Base-by-base conservation (phyloP, 176 grass and related monocot genomes). In the Hordeum marinum region DNA sequence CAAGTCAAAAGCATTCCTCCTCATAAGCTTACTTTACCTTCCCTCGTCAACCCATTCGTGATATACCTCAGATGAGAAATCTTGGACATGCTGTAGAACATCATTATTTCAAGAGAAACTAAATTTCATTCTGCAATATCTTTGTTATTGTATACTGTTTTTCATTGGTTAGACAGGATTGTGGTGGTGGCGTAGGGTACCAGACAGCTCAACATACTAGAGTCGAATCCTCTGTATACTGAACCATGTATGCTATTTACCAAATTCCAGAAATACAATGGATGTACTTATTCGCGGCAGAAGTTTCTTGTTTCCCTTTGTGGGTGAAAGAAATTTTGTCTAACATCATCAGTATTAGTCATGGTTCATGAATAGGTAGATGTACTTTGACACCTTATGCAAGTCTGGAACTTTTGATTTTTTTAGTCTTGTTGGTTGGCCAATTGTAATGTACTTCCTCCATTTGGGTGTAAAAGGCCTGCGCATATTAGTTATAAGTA, bases 1-100 rank as follows among this genome's bases (percentile, higher is more conserved):
- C 87, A 72, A 59, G 52, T 37, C 69, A 89, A 63, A 83, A 83
- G 40, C 54, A 63, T 43, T 65, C 59, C 31, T 43, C 75, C 55
- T 80, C 67, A 10, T 74, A 92, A 80, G 43, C 68, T 42, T 71
- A 13, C n/a, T 71, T 42, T 12, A 69, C 67, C 36, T 23, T 42
- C 18, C 40, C 32, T 20, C 6, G 26, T 3, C 52, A 40, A 92
- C 69, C 63, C 52, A 64, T 79, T 79, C 58, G 26, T 63, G 78
- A 29, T 52, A 13, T 58, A 48, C n/a, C n/a, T 78, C 11, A 21
- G 54, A 64, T 76, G 80, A 74, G 12, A 32, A 50, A 50, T 54
- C 31, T 54, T 12, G 40, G 63, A 50, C 69, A 76, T 25, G 35
- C 31, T 10, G 29, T 74, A 42, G 45, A 45, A 57, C 68, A 58